Conservation (phyloP, 176 grass and related monocot genomes). For the barley (Hordeum vulgare) region MorexV3_pseudomolecules_assembly NC_058523.1:259151659-259152158, state of each 20-base stretch:
- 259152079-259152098: constrained; percentile 49
- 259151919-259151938: neutral
- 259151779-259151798: neutral
- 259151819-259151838: neutral
- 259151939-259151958: neutral
- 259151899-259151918: neutral
- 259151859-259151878: neutral
- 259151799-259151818: neutral
- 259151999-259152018: constrained; percentile 93
- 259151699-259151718: too few relatives aligned
- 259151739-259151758: neutral
- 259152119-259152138: constrained; percentile 49
- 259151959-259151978: constrained; percentile 40
- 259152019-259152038: constrained; percentile 98
- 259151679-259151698: neutral
- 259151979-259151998: constrained; percentile 98
- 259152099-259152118: constrained; percentile 43
- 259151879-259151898: neutral
- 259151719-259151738: neutral
- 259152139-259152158: constrained; percentile 47
- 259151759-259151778: neutral
- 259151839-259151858: neutral
- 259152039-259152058: constrained; percentile 58
- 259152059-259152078: constrained; percentile 43
- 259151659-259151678: neutral